These are phyloP conservation scores for Taphrina wiesneri DNA, from an alignment of 1,139 yeast species.

Conservation along the genomic window DNA sequence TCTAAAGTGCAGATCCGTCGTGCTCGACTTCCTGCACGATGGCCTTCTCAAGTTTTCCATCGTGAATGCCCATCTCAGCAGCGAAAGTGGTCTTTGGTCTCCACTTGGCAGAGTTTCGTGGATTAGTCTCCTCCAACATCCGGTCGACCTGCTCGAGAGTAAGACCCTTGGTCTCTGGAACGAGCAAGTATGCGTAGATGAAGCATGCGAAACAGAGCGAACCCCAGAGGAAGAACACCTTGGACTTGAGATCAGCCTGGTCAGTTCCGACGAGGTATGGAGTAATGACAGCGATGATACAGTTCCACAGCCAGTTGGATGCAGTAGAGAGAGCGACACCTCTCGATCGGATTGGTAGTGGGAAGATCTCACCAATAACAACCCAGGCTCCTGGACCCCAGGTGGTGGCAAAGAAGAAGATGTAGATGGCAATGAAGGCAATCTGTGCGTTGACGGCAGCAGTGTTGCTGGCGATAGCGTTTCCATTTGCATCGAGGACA, in stretches of 20 bases:
- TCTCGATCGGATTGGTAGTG: slow-evolving; percentile 70
- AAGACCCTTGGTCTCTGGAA: slow-evolving; percentile 72
- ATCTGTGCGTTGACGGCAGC: slow-evolving; percentile 50
- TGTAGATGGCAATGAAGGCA: slow-evolving; percentile 69
- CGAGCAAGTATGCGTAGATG: slow-evolving; percentile 62
- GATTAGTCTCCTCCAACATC: slow-evolving; percentile 44
- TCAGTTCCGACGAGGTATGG: slow-evolving; percentile 69
- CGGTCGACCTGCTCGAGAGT: slow-evolving; percentile 68
- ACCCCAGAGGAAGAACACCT: slow-evolving; percentile 74
- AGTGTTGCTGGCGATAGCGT: slow-evolving; percentile 43
- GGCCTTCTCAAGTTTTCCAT: slow-evolving; percentile 24
- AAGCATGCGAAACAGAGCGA: slow-evolving; percentile 53
- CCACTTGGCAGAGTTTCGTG: slow-evolving; percentile 35
- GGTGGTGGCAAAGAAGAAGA: slow-evolving; percentile 71
- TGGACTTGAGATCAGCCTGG: slow-evolving; percentile 33
- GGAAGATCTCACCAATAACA: slow-evolving; percentile 69
- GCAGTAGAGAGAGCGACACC: slow-evolving; percentile 73
- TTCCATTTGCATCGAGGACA: neutral
- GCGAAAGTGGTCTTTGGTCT: slow-evolving; percentile 35
- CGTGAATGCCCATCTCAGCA: slow-evolving; percentile 35
- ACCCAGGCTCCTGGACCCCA: slow-evolving; percentile 88
- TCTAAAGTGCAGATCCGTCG: slow-evolving; percentile 12
- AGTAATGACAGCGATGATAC: slow-evolving; percentile 68
- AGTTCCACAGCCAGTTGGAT: slow-evolving; percentile 79
- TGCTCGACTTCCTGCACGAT: slow-evolving; percentile 23